Conservation (phyloP, 768 basidiomycete genomes). For the Pleurotus eryngii region DNA sequence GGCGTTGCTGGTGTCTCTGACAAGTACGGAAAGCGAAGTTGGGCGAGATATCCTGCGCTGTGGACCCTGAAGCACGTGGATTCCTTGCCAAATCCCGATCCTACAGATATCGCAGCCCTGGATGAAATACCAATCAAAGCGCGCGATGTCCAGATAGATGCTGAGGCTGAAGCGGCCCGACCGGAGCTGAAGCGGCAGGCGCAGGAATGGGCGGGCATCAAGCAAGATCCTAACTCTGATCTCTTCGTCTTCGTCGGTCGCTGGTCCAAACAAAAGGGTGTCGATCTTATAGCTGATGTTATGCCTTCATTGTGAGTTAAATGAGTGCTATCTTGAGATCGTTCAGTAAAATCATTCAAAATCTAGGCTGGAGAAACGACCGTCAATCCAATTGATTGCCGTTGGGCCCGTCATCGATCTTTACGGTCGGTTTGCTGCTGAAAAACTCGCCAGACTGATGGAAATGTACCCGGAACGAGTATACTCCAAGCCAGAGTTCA, state of each 20-base stretch:
- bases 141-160: constrained; percentile 73
- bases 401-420: constrained; percentile 95
- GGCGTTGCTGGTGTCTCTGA: constrained; percentile 97
- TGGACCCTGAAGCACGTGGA: constrained; percentile 97
- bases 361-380: constrained; percentile 75
- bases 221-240: constrained; percentile 86
- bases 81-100: constrained; percentile 92
- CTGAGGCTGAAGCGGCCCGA: constrained; percentile 81
- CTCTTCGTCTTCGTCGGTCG: constrained; percentile 95
- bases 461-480: constrained; percentile 93
- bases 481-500: constrained; percentile 96
- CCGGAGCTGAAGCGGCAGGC: constrained; percentile 90
- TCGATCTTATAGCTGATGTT: constrained; percentile 95
- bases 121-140: constrained; percentile 74
- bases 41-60: constrained; percentile 94
- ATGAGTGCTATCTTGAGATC: neutral
- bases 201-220: constrained; percentile 93
- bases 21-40: constrained; percentile 95
- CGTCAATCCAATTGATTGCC: constrained; percentile 81
- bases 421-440: constrained; percentile 93
- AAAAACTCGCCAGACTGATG: constrained; percentile 91
- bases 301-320: constrained; percentile 79
- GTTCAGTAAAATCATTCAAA: constrained; percentile 8
- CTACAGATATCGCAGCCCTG: constrained; percentile 89
- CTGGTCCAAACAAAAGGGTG: constrained; percentile 98